Base-by-base conservation (phyloP, 176 grass and related monocot genomes). In the Zea luxurians region DNA sequence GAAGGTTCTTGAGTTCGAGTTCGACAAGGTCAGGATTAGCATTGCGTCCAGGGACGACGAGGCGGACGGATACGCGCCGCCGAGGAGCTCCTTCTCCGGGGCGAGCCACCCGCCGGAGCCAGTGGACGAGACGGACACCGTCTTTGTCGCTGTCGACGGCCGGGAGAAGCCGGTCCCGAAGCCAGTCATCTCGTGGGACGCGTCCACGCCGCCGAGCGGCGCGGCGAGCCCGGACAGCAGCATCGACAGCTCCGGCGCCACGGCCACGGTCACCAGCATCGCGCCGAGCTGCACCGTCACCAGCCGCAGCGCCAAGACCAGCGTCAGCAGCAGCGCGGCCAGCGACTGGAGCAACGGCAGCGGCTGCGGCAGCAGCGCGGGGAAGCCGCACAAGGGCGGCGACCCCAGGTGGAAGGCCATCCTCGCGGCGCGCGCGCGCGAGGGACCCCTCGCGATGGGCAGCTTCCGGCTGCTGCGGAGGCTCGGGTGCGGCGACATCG, bases 401-500 rank as follows among this genome's bases (percentile, higher is more conserved):
- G 87, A 89, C 73, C 78, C 82, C 15, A 60, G 87, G 87, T 89
- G 87, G 87, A 90, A 90, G 64, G 88, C 83, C 8, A 74, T 90
- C 75, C 82, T 86, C 16, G 74, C 64, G 42, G 83, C 80, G 45
- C 79, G 75, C 63, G 74, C 13, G 2, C 7, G 63, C 42, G 88
- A 90, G 18, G 88, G 83, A 3, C 78, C 84, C 0, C 80, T 90
- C 61, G 80, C 74, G 2, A 90, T 90, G 88, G 78, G 83, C 18
- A 81, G 82, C 48, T 90, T 90, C 80, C 75, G 88, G 2, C 75
- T 90, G 42, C 87, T 89, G 41, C 77, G 87, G 2, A 78, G 87
- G 60, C 87, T 89, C 78, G 87, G 87, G 18, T 85, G 87, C 78
- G 87, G 87, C 78, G 87, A 89, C 82, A 89, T 89, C 82, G 87